Percentiles rank a stretch among this genome's conserved stretches.
These are phyloP conservation scores for Asterionellopsis glacialis DNA, from an alignment of 108 stramenopile genomes.

Conservation along the genomic window DNA sequence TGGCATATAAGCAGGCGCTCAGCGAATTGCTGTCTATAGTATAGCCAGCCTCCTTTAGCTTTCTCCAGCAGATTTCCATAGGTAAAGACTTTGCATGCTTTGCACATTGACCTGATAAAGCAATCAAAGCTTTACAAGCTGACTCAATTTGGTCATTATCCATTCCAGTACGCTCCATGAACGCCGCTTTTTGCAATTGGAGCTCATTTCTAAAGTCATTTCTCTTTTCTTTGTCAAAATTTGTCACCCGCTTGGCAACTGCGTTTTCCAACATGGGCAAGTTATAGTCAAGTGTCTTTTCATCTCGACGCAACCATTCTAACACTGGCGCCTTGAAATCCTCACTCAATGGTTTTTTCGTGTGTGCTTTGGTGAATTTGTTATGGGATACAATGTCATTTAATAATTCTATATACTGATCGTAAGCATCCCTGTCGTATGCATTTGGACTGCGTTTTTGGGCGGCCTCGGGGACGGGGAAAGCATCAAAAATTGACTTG, in stretches of 20 bases:
- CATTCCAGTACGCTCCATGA: slow-evolving; percentile 16
- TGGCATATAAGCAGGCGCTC: slow-evolving; percentile 2
- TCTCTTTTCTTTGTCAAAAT: not conserved
- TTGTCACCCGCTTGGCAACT: not conserved
- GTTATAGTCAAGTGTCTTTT: slow-evolving; percentile 8
- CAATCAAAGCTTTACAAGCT: no score
- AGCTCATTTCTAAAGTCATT: slow-evolving; percentile 8
- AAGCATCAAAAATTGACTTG: slow-evolving; percentile 11
- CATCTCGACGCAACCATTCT: slow-evolving; percentile 22
- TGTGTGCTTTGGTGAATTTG: slow-evolving; percentile 10
- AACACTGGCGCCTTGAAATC: slow-evolving; percentile 6
- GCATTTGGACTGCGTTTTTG: slow-evolving; percentile 10
- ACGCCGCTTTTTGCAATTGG: slow-evolving; percentile 5
- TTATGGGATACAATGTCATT: slow-evolving; percentile 10
- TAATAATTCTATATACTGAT: slow-evolving; percentile 25
- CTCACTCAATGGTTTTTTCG: slow-evolving; percentile 6
- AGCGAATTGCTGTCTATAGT: not conserved
- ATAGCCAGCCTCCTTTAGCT: slow-evolving; percentile 59
- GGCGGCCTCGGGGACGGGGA: slow-evolving; percentile 6
- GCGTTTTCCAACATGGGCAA: slow-evolving; percentile 17
- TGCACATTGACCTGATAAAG: slow-evolving; percentile 37
- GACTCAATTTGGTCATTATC: slow-evolving; percentile 13
- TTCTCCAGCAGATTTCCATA: slow-evolving; percentile 62
- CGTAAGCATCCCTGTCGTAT: slow-evolving; percentile 24
- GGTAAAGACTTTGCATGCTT: slow-evolving; percentile 37